Evolutionary conservation across 169 alveolate genomes (phyloP).

Genomic region (Besnoitia besnoiti): DNA sequence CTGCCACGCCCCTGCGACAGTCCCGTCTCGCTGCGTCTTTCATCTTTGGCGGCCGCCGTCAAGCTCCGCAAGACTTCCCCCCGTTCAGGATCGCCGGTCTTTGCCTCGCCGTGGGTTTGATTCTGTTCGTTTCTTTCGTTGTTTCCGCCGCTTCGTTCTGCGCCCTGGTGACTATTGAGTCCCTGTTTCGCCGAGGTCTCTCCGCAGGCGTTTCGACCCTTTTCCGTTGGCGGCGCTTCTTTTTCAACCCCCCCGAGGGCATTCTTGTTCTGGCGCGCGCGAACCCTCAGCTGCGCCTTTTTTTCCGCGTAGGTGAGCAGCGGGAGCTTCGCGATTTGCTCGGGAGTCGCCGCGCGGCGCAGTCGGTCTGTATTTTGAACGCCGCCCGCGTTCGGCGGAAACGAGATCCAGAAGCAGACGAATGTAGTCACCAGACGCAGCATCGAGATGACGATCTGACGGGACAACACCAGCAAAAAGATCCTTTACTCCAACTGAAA

Average conservation of each 20-base stretch:
- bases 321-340: conserved; percentile 34
- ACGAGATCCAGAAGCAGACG: conserved; percentile 49
- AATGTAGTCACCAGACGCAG: conserved; percentile 47
- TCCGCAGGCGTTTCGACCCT: no score
- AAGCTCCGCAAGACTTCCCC: no score
- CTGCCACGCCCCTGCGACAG: neutral
- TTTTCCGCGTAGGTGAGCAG: conserved; percentile 6
- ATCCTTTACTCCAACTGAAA: no score
- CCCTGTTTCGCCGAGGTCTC: no score
- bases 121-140: no score
- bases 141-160: no score
- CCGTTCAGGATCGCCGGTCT: no score
- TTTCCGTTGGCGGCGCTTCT: neutral
- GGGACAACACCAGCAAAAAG: neutral
- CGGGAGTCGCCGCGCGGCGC: conserved; percentile 29
- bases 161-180: no score
- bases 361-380: neutral
- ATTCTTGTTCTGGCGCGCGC: neutral
- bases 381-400: conserved; percentile 42
- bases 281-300: conserved; percentile 3
- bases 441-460: conserved; percentile 38
- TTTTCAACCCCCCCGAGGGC: neutral
- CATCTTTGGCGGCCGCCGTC: no score
- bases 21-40: neutral
- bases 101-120: no score